Conservation (phyloP, 345 rosid genomes). For the Mallotus nudiflorus region DNA sequence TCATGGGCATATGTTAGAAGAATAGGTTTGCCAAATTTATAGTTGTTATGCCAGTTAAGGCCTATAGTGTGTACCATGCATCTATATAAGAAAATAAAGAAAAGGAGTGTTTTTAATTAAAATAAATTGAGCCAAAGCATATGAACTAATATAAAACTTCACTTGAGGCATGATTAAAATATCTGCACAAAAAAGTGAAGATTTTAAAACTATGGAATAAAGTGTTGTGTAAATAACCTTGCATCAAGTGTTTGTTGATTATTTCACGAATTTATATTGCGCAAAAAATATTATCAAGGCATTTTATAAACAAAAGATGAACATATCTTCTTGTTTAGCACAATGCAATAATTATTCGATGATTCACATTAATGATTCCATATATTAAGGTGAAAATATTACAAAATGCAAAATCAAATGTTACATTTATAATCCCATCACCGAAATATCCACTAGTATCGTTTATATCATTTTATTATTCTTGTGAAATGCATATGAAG, state of each 20-base stretch:
- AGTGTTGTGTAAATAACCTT: too few relatives aligned
- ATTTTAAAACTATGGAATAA: background rate
- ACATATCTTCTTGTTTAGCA: background rate
- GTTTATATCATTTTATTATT: conserved; percentile 69
- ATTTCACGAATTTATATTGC: background rate
- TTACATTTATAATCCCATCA: conserved; percentile 57
- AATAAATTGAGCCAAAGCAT: conserved; percentile 65
- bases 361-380: background rate
- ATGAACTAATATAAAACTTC: conserved; percentile 70
- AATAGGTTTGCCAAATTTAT: conserved; percentile 40
- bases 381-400: background rate
- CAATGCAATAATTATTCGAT: background rate
- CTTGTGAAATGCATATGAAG: conserved; percentile 36
- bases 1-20: conserved; percentile 68
- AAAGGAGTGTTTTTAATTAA: conserved; percentile 53
- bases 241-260: background rate
- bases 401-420: background rate
- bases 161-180: conserved; percentile 78
- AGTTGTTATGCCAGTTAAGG: background rate
- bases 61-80: background rate
- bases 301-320: too few relatives aligned
- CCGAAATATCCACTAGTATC: conserved; percentile 99
- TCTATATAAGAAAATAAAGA: background rate
- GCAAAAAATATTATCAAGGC: background rate
- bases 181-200: conserved; percentile 46